A percentile compares a stretch with the other conserved stretches of the same genome.
Conservation (phyloP, 805 yeast genomes). For the Zygoascus biomembranicola region DNA sequence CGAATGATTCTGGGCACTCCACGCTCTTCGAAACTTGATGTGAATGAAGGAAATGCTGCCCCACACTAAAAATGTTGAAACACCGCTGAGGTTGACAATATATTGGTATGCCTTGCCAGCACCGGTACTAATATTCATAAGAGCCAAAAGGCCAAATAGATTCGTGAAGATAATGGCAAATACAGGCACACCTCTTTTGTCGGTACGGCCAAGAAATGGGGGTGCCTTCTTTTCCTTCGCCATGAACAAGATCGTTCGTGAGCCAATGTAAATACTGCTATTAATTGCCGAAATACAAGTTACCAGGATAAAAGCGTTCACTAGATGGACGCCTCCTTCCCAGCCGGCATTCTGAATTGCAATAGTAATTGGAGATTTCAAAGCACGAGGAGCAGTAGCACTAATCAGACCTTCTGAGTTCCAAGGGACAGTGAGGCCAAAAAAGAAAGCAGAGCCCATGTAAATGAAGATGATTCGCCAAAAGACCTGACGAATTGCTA, state of each 20-base stretch:
- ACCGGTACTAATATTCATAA: conserved; percentile 50
- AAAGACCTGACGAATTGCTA: conserved; percentile 50
- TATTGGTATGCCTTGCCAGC: conserved; percentile 53
- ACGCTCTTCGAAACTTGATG: conserved; percentile 45
- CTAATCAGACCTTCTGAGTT: conserved; percentile 38
- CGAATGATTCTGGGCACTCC: conserved; percentile 35
- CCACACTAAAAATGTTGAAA: conserved; percentile 63
- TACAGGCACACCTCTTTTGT: conserved; percentile 56
- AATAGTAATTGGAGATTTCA: conserved; percentile 43
- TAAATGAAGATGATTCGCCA: conserved; percentile 48
- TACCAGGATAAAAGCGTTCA: conserved; percentile 53
- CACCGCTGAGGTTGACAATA: conserved; percentile 57
- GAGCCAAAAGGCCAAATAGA: conserved; percentile 45
- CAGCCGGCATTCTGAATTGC: conserved; percentile 46
- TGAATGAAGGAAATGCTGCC: conserved; percentile 50
- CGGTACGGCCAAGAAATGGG: conserved; percentile 41
- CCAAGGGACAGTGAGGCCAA: conserved; percentile 55
- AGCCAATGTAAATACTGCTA: conserved; percentile 59
- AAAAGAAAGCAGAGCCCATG: conserved; percentile 49
- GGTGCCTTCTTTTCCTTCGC: conserved; percentile 58
- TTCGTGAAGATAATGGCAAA: conserved; percentile 49
- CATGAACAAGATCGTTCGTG: conserved; percentile 57
- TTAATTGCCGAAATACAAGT: conserved; percentile 65
- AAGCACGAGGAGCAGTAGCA: conserved; percentile 34
- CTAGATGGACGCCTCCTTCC: conserved; percentile 42